Base-by-base conservation (phyloP, 805 yeast species). In the Candida silvicultrix region DNA sequence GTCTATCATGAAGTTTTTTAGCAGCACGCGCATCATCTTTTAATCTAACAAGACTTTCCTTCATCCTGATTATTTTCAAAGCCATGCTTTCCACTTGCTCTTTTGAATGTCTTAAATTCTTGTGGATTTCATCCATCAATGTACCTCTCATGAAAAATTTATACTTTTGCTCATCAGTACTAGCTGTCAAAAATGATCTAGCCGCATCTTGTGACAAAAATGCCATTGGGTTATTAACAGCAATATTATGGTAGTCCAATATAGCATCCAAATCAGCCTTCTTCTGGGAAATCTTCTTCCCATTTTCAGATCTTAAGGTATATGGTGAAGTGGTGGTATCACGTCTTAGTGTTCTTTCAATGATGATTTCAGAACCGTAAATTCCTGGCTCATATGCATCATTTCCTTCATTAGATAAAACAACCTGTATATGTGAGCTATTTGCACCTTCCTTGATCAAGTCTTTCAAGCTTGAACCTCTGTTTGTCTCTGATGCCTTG, bases 121-220 rank as follows among this genome's bases (percentile, higher is more conserved):
- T 72, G 34, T 74, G 65, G n/a, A 84, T 80, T 39, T 82, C 86
- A 46, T 81, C 82, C 42, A 85, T 74, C 55, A 82, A 72, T 2
- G 95, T 81, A 32, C 96, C 97, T 44, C 77, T 77, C 86, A 85
- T 83, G 60, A 92, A 88, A 59, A 78, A 82, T 15, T 73, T 72
- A 62, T 81, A 94, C 63, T 89, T 87, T 41, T 77, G 83, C 32
- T 71, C 72, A 48, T 87, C 85, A 5, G 87, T 74, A 5, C 94
- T 80, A 29, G 83, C 78, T 1, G 95, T 85, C 50, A 94, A 67
- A 59, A 94, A 94, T 15, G 90, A 85, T 53, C 96, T 78, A 2
- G 99, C 98, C 49, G 83, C 86, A 55, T 94, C 97, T 63, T 94
- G 99, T 1, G 96, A 88, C 42, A 94, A 70, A 57, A 94, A 86